Base-by-base conservation (phyloP, 2,329 filamentous ascomycete species). In the Coniochaeta prunicola region DNA sequence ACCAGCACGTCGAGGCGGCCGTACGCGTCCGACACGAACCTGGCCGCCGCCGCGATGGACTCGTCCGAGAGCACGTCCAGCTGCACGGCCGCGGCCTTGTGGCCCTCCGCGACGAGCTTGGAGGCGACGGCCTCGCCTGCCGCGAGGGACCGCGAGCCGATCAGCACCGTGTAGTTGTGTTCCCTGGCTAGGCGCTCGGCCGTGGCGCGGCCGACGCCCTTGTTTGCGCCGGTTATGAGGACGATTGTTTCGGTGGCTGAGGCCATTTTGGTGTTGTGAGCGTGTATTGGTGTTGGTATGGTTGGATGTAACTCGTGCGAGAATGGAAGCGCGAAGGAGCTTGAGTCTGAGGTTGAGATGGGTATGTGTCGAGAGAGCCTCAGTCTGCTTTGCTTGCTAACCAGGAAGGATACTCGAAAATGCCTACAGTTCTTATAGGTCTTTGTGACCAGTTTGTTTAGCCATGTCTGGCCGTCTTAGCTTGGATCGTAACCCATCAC, bases 1-100 rank as follows among this genome's bases (percentile, higher is more conserved):
- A 73, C 53, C 2, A 74, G 70, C 8, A 72, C 68, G 56, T 74
- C 71, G 2, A 74, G 67, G 8, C 64, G 62, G n/a, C 69, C 70
- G 53, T 64, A 65, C 0, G 57, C 59, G 1, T 61, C 38, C 0
- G 60, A 36, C 15, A 74, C 67, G 15, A 57, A 48, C 1, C 58
- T 26, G n/a, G 66, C 53, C 0, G 71, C 69, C 0, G 63, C 62
- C 1, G 57, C 28, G 50, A 74, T 68, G 0, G 72, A 73, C 0
- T 60, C 57, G 1, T 69, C 59, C 0, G 68, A 71, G 1, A 19
- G 62, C 13, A 72, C 58, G 2, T 73, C 68, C 0, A 72, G 60
- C 12, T 68, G 58, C 1, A 70, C 56, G 2, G 66, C 58, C 1
- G 64, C 67, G 38, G 56, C 30, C 7, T 15, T 24, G 33, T 19